Percentiles rank a stretch among this genome's conserved stretches.
These are phyloP conservation scores for Pestalotiopsis sp. DNA, from an alignment of 2,329 filamentous ascomycete species.

Conservation along the genomic window DNA sequence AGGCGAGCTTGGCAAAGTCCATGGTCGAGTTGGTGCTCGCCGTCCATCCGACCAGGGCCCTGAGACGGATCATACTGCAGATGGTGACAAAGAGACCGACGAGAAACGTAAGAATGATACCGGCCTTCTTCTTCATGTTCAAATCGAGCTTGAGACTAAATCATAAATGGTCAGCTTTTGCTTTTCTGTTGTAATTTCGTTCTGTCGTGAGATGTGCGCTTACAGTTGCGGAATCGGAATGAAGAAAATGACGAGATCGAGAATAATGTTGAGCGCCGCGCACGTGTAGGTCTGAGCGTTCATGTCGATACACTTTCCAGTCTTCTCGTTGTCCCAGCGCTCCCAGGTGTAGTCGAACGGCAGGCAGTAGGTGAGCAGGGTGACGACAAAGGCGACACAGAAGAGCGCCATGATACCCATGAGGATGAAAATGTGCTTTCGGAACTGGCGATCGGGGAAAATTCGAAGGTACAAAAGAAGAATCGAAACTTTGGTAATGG, in stretches of 20 bases:
- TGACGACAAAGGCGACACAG: conserved; percentile 21
- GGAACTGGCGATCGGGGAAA: conserved; percentile 16
- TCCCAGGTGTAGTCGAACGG: conserved; percentile 23
- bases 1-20: conserved; percentile 15
- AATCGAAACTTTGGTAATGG: conserved; percentile 16
- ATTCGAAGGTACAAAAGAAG: conserved; percentile 17
- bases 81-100: conserved; percentile 26
- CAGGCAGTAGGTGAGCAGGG: conserved; percentile 20
- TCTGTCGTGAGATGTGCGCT: not conserved
- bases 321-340: conserved; percentile 20
- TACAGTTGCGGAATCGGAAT: conserved; percentile 17
- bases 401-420: conserved; percentile 19
- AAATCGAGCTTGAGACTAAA: conserved; percentile 16
- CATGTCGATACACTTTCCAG: conserved; percentile 17
- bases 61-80: conserved; percentile 15
- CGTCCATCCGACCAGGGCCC: conserved; percentile 12
- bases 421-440: conserved; percentile 14
- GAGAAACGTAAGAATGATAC: conserved; percentile 26
- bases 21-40: conserved; percentile 13
- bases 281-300: conserved; percentile 16
- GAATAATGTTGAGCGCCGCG: conserved; percentile 14
- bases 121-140: conserved; percentile 14
- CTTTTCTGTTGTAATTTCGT: too few species aligned
- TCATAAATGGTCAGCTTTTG: not conserved
- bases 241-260: conserved; percentile 18